A percentile compares a stretch with the other conserved stretches of the same genome.
These are phyloP conservation scores for Penicillium ucsense DNA, from an alignment of 495 filamentous ascomycete species.

Conservation along the genomic window DNA sequence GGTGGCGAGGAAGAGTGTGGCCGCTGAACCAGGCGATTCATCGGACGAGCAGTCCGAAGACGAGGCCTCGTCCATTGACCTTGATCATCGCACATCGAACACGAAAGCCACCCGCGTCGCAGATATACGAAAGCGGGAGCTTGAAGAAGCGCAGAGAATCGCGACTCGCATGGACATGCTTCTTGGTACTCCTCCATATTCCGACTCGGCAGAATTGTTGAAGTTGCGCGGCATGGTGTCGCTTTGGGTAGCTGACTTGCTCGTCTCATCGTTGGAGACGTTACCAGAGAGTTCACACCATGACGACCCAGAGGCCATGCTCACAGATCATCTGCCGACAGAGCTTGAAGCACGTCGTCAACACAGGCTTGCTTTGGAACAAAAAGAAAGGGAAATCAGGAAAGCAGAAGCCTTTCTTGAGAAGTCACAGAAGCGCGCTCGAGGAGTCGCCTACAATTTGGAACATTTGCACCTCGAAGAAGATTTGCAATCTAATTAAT, in stretches of 20 bases:
- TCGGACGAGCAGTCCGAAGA: conserved; percentile 21
- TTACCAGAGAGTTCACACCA: conserved; percentile 5
- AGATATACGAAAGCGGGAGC: conserved; percentile 19
- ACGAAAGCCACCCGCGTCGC: conserved; percentile 15
- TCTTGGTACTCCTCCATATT: conserved; percentile 55
- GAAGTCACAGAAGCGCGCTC: conserved; percentile 24
- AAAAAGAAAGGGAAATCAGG: conserved; percentile 18
- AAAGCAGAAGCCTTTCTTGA: conserved; percentile 28
- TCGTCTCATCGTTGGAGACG: conserved; percentile 21
- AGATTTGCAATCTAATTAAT: conserved; percentile 25
- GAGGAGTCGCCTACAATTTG: conserved; percentile 24
- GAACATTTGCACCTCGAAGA: conserved; percentile 26
- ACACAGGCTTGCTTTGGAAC: conserved; percentile 26
- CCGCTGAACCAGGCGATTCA: conserved; percentile 9
- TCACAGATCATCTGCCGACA: conserved; percentile 13
- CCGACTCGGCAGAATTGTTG: conserved; percentile 45
- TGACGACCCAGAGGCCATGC: conserved; percentile 13
- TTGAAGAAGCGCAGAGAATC: conserved; percentile 45
- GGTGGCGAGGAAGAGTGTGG: conserved; percentile 17
- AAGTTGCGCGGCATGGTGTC: conserved; percentile 56
- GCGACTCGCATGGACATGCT: conserved; percentile 53
- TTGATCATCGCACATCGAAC: conserved; percentile 3
- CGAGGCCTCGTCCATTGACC: conserved; percentile 13
- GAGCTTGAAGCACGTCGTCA: conserved; percentile 22
- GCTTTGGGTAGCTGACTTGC: conserved; percentile 58